Evolutionary conservation across 164 flowering plant species (phyloP), one percentile per base, ranked within the genome.

Genomic region (Akebia trifoliata): DNA sequence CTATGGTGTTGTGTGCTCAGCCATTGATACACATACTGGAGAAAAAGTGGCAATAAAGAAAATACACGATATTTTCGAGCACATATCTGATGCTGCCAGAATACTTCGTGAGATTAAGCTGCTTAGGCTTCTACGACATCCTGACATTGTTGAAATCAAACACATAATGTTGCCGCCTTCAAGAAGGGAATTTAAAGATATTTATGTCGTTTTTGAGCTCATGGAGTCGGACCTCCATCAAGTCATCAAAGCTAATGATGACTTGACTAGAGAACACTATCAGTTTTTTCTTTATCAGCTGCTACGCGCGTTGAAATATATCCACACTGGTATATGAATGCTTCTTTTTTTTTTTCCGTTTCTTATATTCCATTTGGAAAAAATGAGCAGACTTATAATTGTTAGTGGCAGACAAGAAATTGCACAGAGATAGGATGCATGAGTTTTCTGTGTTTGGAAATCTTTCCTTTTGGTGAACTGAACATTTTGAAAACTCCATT

Each of bases 61-160:
- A 60, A 86, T 86, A 63, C 83, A 83, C 56, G 84, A 83, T 55
- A 78, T 86, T 36, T 86, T 86, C 64, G 94, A 86, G 54, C 94
- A 86, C 60, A 70, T 83, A 10, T 86, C 94, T 61, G 97, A 90
- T 77, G 97, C 97, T 47, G 87, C 95, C 21, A 73, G 97, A 26
- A 90, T 90, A 56, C 81, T 90, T 8, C 85, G 97, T 39, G 97
- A 90, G 82, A 85, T 90, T 61, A 90, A 90, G 76, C 82, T 90
- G 50, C 84, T 90, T 32, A 78, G 95, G 66, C 88, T 90, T 67
- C 73, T 90, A 18, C 71, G 90, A 9, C 97, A 90, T 75, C 97
- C 97, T 8, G 97, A 90, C 54, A 87, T 90, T 60, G 95, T 90
- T 35, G 97, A 87, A 70, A 90, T 90, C 39, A 90, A 82, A 47